Percentiles rank a stretch among this genome's conserved stretches.
These are phyloP conservation scores for Pleurotus sapidus DNA, from an alignment of 768 basidiomycete genomes.

Conservation along the genomic window DNA sequence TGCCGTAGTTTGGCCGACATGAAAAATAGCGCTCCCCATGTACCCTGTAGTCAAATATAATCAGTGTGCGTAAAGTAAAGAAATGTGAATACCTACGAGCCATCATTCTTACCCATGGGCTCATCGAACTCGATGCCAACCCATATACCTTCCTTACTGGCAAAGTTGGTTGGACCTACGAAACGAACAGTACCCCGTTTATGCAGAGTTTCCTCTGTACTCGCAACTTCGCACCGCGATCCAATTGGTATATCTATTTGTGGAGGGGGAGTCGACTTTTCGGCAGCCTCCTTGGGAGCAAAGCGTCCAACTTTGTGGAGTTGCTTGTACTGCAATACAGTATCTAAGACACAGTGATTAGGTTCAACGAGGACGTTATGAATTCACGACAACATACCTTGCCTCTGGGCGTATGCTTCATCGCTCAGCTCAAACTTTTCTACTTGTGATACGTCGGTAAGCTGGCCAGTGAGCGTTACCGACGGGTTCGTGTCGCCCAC, in stretches of 20 bases:
- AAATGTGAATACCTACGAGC: constrained; percentile 61
- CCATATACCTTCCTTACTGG: constrained; percentile 66
- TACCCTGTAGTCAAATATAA: constrained; percentile 54
- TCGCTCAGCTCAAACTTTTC: constrained; percentile 90
- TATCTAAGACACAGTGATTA: constrained; percentile 48
- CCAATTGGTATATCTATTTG: constrained; percentile 58
- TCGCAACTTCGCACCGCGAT: constrained; percentile 82
- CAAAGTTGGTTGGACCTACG: constrained; percentile 78
- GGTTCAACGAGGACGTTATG: neutral
- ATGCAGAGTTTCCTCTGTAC: constrained; percentile 59
- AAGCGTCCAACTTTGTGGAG: constrained; percentile 87
- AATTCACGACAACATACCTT: constrained; percentile 49
- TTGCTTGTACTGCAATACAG: constrained; percentile 88
- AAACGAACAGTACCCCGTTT: constrained; percentile 87
- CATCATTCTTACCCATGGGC: constrained; percentile 93
- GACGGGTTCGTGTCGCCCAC: constrained; percentile 77
- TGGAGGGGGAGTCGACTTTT: constrained; percentile 18
- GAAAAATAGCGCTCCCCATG: constrained; percentile 85
- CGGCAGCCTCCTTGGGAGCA: constrained; percentile 45
- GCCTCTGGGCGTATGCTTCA: constrained; percentile 75
- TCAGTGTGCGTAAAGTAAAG: constrained; percentile 1
- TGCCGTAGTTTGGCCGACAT: constrained; percentile 73
- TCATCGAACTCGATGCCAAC: constrained; percentile 95
- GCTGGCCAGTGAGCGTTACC: constrained; percentile 74
- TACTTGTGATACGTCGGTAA: constrained; percentile 80